These are phyloP conservation scores for Ceratocystis lukuohia DNA, from an alignment of 2,329 filamentous ascomycete species.

Conservation along the genomic window DNA sequence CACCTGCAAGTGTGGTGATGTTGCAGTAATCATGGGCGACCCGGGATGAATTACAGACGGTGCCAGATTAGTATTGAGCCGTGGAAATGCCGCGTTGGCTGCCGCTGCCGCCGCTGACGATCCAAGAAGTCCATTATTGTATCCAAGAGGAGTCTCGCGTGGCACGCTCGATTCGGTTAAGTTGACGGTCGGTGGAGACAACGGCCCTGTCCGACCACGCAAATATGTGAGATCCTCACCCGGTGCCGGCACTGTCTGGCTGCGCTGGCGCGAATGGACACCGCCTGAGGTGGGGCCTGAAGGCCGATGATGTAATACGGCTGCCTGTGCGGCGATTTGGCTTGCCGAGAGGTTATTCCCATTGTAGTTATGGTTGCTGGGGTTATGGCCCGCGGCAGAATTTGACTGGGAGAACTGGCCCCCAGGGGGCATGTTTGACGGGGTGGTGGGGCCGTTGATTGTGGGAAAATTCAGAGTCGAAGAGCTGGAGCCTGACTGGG, in stretches of 20 bases:
- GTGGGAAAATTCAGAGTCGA: conserved; percentile 37
- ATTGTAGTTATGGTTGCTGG: conserved; percentile 22
- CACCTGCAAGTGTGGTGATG: conserved; percentile 31
- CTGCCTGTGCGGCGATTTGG: conserved; percentile 68
- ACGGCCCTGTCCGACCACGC: conserved; percentile 27
- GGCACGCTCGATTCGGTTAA: conserved; percentile 52
- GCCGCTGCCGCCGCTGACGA: conserved; percentile 55
- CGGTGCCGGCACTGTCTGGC: conserved; percentile 47
- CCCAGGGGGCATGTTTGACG: conserved; percentile 24
- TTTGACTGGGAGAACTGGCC: conserved; percentile 26
- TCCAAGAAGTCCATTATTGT: conserved; percentile 49
- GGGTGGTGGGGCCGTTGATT: conserved; percentile 24
- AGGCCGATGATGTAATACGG: conserved; percentile 50
- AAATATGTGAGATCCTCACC: conserved; percentile 29
- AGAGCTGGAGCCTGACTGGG: conserved; percentile 8
- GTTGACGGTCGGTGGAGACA: conserved; percentile 49
- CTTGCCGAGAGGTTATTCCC: conserved; percentile 44
- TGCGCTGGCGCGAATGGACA: conserved; percentile 51
- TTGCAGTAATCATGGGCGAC: conserved; percentile 3
- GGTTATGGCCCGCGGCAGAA: not conserved
- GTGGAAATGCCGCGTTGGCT: conserved; percentile 59
- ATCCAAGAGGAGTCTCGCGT: conserved; percentile 41
- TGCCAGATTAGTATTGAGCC: conserved; percentile 23
- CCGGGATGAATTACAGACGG: conserved; percentile 1
- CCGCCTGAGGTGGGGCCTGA: conserved; percentile 20